phyloP scores from a whole-genome alignment of 176 grass and related monocot species.

The Puccinellia tenuiflora region DNA sequence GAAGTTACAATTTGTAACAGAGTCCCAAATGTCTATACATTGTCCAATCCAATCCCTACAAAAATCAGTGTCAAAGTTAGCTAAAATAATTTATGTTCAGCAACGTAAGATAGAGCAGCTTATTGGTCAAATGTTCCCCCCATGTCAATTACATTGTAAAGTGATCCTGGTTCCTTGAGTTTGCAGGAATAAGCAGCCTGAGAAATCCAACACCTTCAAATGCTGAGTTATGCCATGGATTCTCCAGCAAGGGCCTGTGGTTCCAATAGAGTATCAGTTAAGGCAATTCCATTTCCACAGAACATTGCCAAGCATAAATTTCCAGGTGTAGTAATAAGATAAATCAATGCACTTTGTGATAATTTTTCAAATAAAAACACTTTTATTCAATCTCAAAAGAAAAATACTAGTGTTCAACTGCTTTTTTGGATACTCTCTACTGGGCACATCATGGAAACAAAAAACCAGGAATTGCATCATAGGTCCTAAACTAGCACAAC shows the following conservation, averaged over 20 bases:
- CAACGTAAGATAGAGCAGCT: not conserved
- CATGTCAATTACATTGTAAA: constrained; percentile 61
- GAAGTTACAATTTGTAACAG: constrained; percentile 86
- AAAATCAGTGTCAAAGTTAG: constrained; percentile 29
- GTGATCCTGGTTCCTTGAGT: constrained; percentile 68
- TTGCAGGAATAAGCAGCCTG: constrained; percentile 80
- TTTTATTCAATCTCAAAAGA: not conserved
- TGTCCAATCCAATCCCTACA: constrained; percentile 74
- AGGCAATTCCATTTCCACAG: constrained; percentile 12
- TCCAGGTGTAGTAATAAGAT: constrained; percentile 12
- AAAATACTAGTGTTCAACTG: not conserved
- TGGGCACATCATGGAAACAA: not conserved
- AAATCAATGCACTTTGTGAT: not conserved
- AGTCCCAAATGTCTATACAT: constrained; percentile 75
- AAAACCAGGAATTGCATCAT: too few species aligned
- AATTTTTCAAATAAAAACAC: constrained; percentile 29
- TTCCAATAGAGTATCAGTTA: constrained; percentile 25
- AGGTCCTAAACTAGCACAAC: not conserved
- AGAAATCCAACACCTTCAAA: constrained; percentile 98
- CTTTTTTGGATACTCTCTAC: not conserved
- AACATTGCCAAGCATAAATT: constrained; percentile 20
- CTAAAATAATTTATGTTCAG: constrained; percentile 22
- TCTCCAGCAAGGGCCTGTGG: constrained; percentile 70
- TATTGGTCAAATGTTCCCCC: constrained; percentile 7
- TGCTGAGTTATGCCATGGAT: constrained; percentile 95